Percentiles rank a stretch among this genome's conserved stretches.
Conservation (phyloP, 768 basidiomycete genomes). For the Pisolithus microcarpus region DNA sequence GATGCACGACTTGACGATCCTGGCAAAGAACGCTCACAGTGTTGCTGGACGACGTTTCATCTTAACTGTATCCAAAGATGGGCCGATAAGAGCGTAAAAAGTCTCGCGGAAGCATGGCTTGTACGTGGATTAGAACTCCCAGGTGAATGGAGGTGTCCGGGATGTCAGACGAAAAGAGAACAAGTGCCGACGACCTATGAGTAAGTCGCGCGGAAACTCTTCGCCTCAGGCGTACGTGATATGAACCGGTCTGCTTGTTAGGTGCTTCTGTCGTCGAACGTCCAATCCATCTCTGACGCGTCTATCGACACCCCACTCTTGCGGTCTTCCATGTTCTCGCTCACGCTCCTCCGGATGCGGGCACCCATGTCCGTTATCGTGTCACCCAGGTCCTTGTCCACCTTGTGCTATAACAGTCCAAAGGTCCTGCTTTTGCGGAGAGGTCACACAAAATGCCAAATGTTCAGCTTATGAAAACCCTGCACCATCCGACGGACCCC, state of each 20-base stretch:
- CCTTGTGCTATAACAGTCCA: slow-evolving; percentile 80
- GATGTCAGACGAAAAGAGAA: slow-evolving; percentile 78
- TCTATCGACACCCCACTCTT: slow-evolving; percentile 70
- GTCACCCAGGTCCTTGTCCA: slow-evolving; percentile 96
- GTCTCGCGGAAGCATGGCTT: slow-evolving; percentile 63
- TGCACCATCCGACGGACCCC: background rate
- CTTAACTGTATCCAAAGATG: slow-evolving; percentile 83
- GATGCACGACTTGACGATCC: slow-evolving; percentile 1
- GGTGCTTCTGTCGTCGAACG: slow-evolving; percentile 79
- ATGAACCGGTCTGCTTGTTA: slow-evolving; percentile 22
- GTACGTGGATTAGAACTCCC: slow-evolving; percentile 58
- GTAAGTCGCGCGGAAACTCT: slow-evolving; percentile 31
- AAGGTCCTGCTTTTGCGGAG: slow-evolving; percentile 75
- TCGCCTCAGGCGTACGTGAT: background rate
- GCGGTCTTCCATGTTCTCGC: slow-evolving; percentile 62
- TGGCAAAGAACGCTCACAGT: slow-evolving; percentile 36
- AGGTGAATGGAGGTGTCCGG: slow-evolving; percentile 91
- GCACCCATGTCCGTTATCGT: slow-evolving; percentile 77
- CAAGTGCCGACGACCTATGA: slow-evolving; percentile 58
- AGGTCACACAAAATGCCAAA: slow-evolving; percentile 26
- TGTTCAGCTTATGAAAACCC: background rate
- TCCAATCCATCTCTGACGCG: slow-evolving; percentile 67
- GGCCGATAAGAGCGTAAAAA: slow-evolving; percentile 78
- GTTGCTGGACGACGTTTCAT: slow-evolving; percentile 90
- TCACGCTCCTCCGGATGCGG: slow-evolving; percentile 49